Conservation (phyloP, 305 asterid genomes). For the Ruellia speciosa region DNA sequence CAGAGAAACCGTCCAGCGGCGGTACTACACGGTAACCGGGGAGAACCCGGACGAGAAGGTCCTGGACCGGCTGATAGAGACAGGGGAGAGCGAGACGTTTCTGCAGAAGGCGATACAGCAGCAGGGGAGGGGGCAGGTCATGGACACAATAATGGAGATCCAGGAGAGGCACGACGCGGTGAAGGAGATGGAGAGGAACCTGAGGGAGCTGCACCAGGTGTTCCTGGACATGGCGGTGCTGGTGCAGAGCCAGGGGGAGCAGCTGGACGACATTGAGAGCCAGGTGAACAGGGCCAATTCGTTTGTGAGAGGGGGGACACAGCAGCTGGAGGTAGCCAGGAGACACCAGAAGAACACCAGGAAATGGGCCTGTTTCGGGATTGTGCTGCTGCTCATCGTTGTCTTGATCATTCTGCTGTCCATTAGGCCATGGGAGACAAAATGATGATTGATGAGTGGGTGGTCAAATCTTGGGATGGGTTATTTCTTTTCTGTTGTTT, state of each 20-base stretch:
- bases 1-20: constrained; percentile 39
- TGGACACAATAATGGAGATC: constrained; percentile 49
- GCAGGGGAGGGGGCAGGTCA: constrained; percentile 55
- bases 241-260: constrained; percentile 49
- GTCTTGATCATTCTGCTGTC: constrained; percentile 36
- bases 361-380: constrained; percentile 45
- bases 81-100: constrained; percentile 44
- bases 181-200: constrained; percentile 46
- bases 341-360: constrained; percentile 47
- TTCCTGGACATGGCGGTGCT: constrained; percentile 53
- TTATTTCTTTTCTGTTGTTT: neutral
- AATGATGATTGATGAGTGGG: neutral
- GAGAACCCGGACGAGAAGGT: constrained; percentile 38
- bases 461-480: neutral
- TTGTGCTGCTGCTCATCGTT: constrained; percentile 28
- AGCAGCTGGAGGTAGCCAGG: constrained; percentile 37
- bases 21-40: constrained; percentile 47
- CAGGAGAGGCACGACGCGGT: constrained; percentile 56
- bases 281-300: constrained; percentile 51
- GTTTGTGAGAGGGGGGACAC: constrained; percentile 34
- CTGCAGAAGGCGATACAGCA: constrained; percentile 44
- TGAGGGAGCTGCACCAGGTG: constrained; percentile 44
- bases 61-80: constrained; percentile 34
- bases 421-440: constrained; percentile 34
- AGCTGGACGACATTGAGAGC: constrained; percentile 48